Evolutionary conservation across 495 filamentous ascomycete genomes (phyloP), one percentile per base, ranked within the genome.

Genomic region (Elasticomyces elasticus): DNA sequence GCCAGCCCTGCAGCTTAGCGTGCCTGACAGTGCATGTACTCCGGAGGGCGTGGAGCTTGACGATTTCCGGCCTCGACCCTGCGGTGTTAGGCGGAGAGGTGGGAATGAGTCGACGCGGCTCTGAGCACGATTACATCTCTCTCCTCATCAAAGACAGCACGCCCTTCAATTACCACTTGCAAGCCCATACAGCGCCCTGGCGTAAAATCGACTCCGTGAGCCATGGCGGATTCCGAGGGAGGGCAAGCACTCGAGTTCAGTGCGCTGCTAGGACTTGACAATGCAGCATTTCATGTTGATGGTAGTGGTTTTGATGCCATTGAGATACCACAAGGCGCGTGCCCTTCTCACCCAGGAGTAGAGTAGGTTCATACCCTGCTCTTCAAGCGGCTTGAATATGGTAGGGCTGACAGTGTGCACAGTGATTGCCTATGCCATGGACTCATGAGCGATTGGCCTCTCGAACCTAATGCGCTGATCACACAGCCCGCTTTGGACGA

Each of bases 381-480:
- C 17, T 3, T 45, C 20, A 26, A 12, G 5, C 42, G 17, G n/a
- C n/a, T n/a, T n/a, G 3, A 23, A 26, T 3, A 40, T n/a, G 12
- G 15, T 15, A 4, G 13, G 13, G 35, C 35, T 40, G 12, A 40
- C 35, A 12, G 15, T 3, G 19, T 13, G 13, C 19, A 7, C 24
- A 23, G 20, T 19, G 15, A 26, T 20, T 54, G 51, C 20, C 24
- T 47, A 15, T 54, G 51, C 28, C 52, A 49, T 24, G 45, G 22
- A 13, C 30, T 35, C 30, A 9, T 30, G 12, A 27, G 45, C 15
- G 24, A 47, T 35, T 42, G 11, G 7, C 13, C 13, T 24, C 22
- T 51, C n/a, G 48, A 11, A 25, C 5, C 24, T n/a, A 11, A 35
- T 12, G 48, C n/a, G 12, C 10, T 35, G 22, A 43, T 17, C 12